These are phyloP conservation scores for Zoysia japonica DNA, from an alignment of 176 grass and related monocot species.

Conservation along the genomic window DNA sequence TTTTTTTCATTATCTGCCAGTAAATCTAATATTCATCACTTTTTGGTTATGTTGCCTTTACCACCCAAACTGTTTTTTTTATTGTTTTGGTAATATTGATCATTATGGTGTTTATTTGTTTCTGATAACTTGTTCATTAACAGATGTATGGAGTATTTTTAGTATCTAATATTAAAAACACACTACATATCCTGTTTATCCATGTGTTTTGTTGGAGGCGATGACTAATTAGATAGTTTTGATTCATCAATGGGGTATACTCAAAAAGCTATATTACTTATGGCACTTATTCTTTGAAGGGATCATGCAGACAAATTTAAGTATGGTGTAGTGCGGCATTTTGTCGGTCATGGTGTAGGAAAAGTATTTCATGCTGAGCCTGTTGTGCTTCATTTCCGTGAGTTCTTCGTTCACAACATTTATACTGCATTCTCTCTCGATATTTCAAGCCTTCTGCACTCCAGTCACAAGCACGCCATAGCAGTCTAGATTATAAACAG, in stretches of 20 bases:
- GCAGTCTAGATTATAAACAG: not conserved
- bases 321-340: constrained; percentile 74
- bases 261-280: constrained; percentile 12
- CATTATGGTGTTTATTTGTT: constrained; percentile 3
- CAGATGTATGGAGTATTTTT: not conserved
- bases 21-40: not conserved
- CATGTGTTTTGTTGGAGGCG: not conserved
- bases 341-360: constrained; percentile 92
- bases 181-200: not conserved
- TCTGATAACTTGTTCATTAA: not conserved
- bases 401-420: constrained; percentile 29
- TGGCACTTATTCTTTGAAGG: constrained; percentile 50
- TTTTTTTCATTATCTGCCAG: not conserved
- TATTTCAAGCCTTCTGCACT: constrained; percentile 8
- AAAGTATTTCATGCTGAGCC: constrained; percentile 89
- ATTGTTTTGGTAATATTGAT: not conserved
- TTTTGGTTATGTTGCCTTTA: constrained; percentile 16
- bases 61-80: not conserved
- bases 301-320: constrained; percentile 82
- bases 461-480: not conserved
- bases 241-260: constrained; percentile 11
- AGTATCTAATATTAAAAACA: not conserved
- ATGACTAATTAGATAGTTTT: not conserved
- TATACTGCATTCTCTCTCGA: not conserved
- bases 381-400: constrained; percentile 84